Conservation (phyloP, 345 rosid genomes). For the Populus ilicifolia region DNA sequence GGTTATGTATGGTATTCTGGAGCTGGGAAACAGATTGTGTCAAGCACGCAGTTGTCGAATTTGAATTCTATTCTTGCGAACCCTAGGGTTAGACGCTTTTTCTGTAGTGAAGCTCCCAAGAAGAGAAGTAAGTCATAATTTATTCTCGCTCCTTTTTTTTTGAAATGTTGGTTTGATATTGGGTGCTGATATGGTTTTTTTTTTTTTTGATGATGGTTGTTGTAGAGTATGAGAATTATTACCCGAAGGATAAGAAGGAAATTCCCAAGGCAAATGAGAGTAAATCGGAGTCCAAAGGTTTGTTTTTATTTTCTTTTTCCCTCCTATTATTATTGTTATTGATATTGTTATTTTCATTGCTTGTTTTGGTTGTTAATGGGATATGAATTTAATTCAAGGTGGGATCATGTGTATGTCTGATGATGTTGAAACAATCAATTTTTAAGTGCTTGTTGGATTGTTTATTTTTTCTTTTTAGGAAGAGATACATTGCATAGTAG, state of each 20-base stretch:
- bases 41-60: slow-evolving; percentile 13
- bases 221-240: slow-evolving; percentile 39
- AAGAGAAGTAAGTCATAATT: slow-evolving; percentile 30
- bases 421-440: neutral
- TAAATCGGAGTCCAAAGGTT: slow-evolving; percentile 37
- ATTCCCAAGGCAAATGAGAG: slow-evolving; percentile 29
- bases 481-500: neutral
- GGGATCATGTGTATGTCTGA: neutral
- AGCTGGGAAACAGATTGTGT: slow-evolving; percentile 32
- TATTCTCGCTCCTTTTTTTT: neutral
- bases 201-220: neutral
- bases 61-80: slow-evolving; percentile 29
- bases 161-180: neutral
- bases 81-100: slow-evolving; percentile 34
- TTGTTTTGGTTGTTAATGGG: neutral
- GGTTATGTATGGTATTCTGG: slow-evolving; percentile 28
- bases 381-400: neutral
- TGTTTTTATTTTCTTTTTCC: neutral
- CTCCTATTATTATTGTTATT: too few relatives aligned
- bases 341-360: too few relatives aligned
- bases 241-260: slow-evolving; percentile 41
- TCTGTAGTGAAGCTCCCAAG: slow-evolving; percentile 32
- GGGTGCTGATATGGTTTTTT: neutral
- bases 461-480: neutral
- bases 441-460: neutral